These are phyloP conservation scores for Trypanosomatidae sp. DNA, from an alignment of 208 protist species.

Conservation along the genomic window DNA sequence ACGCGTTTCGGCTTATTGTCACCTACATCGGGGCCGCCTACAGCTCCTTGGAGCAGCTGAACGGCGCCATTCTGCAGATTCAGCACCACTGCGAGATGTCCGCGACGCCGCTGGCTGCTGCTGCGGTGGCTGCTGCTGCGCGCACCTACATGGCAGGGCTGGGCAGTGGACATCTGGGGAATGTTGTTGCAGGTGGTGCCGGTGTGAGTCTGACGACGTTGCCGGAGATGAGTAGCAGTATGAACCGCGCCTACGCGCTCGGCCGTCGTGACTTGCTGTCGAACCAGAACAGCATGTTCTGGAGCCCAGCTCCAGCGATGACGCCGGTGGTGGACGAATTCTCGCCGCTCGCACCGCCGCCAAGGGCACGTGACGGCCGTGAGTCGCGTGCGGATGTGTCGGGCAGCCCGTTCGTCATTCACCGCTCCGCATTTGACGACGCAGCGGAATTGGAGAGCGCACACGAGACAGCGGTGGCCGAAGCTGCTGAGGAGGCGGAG, in stretches of 20 bases:
- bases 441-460: conserved; percentile 10
- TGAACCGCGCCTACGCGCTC: neutral
- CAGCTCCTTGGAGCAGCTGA: conserved; percentile 49
- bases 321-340: neutral
- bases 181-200: too few relatives aligned
- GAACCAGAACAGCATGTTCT: conserved; percentile 20
- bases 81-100: conserved; percentile 34
- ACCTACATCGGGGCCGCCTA: conserved; percentile 53
- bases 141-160: neutral
- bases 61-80: conserved; percentile 30
- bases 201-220: neutral
- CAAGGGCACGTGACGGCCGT: neutral
- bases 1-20: conserved; percentile 48
- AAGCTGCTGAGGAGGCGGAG: conserved; percentile 9
- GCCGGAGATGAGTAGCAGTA: neutral
- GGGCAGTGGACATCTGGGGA: too few relatives aligned
- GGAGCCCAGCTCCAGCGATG: conserved; percentile 14
- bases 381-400: neutral
- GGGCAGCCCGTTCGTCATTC: neutral
- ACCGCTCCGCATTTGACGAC: too few relatives aligned
- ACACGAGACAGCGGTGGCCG: conserved; percentile 2
- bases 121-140: conserved; percentile 7
- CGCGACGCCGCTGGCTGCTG: conserved; percentile 27
- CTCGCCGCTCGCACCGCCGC: neutral
- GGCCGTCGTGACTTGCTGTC: conserved; percentile 2